Conservation (phyloP, 192 early-diverging fungal species). For the Dissophora ornata region DNA sequence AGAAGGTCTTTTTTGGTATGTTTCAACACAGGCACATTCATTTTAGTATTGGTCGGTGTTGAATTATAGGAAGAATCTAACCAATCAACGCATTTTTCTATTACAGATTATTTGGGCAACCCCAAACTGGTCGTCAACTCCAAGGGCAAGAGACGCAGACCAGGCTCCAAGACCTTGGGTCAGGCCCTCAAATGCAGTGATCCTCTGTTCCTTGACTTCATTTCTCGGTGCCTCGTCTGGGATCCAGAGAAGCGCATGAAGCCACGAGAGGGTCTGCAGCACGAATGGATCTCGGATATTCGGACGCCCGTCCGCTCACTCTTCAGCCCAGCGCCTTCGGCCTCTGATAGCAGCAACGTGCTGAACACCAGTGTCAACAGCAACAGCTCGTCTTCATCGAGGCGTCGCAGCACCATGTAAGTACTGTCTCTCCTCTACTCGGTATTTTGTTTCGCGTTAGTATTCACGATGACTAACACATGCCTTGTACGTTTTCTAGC, state of each 20-base stretch:
- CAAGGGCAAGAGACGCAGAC: constrained; percentile 90
- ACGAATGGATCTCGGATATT: constrained; percentile 84
- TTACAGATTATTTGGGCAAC: constrained; percentile 60
- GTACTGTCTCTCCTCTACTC: too few species aligned
- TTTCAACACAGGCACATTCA: constrained; percentile 24
- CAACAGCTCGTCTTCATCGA: constrained; percentile 29
- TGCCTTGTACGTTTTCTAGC: too few species aligned
- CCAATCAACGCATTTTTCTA: neutral
- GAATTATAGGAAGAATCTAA: too few species aligned
- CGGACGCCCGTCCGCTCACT: constrained; percentile 51
- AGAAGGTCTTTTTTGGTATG: constrained; percentile 90
- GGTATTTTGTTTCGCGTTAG: too few species aligned
- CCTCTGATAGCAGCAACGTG: constrained; percentile 1
- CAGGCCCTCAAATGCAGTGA: constrained; percentile 82
- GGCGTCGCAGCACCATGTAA: constrained; percentile 46
- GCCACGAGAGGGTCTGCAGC: constrained; percentile 85
- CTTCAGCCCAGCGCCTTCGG: constrained; percentile 23
- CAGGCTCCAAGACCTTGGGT: constrained; percentile 79
- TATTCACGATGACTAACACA: too few species aligned
- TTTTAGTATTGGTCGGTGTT: constrained; percentile 14
- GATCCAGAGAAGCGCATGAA: constrained; percentile 89
- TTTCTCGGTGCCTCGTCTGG: constrained; percentile 87
- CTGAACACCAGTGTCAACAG: constrained; percentile 28
- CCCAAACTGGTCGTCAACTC: constrained; percentile 81
- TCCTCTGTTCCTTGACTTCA: constrained; percentile 86